Percentiles rank a stretch among this genome's conserved stretches.
Conservation (phyloP, 1,139 yeast species). For the Meyerozyma guilliermondii region DNA sequence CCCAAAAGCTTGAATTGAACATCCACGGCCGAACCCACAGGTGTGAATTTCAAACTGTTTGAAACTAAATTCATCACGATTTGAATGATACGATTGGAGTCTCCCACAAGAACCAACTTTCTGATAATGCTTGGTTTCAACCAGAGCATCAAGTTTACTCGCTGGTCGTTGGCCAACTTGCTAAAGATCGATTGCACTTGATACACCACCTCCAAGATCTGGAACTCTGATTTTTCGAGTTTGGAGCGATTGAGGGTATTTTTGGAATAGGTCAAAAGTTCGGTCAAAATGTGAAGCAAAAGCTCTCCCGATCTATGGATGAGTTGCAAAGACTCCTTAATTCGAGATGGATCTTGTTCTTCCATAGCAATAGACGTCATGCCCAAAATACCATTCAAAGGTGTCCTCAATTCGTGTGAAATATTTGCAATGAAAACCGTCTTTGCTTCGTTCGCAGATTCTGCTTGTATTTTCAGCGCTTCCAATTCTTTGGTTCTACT, state of each 20-base stretch:
- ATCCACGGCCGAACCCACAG: conserved; percentile 74
- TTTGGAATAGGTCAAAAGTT: conserved; percentile 81
- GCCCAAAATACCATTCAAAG: conserved; percentile 91
- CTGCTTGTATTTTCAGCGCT: conserved; percentile 85
- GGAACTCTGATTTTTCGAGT: conserved; percentile 75
- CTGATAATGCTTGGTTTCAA: conserved; percentile 58
- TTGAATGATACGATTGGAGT: conserved; percentile 81
- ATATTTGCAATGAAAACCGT: conserved; percentile 93
- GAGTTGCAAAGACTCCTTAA: conserved; percentile 62
- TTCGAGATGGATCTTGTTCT: conserved; percentile 61
- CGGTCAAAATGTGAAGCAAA: conserved; percentile 80
- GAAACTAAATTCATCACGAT: conserved; percentile 84
- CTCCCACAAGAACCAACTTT: conserved; percentile 70
- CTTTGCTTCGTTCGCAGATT: conserved; percentile 90
- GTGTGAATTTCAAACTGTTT: conserved; percentile 84
- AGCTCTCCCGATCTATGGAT: conserved; percentile 87
- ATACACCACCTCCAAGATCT: conserved; percentile 67
- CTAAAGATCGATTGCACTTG: conserved; percentile 86
- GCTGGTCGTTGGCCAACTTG: conserved; percentile 74
- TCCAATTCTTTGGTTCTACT: conserved; percentile 85
- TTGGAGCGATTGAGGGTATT: conserved; percentile 86
- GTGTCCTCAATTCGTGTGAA: conserved; percentile 92
- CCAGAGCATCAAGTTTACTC: conserved; percentile 56
- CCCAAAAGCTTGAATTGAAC: conserved; percentile 66
- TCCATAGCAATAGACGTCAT: conserved; percentile 94